Evolutionary conservation across 2,329 filamentous ascomycete genomes (phyloP), one percentile per base, ranked within the genome.

Genomic region (Paracoccidioides lutzii): DNA sequence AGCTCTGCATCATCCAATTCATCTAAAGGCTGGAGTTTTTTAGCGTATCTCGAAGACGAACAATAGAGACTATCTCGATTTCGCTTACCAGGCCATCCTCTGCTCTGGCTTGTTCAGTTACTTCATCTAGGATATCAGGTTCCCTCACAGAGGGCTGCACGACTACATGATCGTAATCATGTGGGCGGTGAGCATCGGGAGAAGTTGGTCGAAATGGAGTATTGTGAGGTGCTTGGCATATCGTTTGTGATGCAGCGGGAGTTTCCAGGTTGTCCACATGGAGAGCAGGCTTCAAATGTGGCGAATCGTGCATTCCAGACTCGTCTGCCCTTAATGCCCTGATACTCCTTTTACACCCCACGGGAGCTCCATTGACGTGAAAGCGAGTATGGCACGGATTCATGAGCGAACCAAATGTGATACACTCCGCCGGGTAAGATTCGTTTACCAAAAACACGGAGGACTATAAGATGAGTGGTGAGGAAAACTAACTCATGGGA

Each of bases 361-460:
- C 35, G 7, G 63, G 62, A 5, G 52, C 59, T 44, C 65, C 62
- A 55, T 62, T 59, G 54, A 64, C 58, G 74, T 70, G 64, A 71
- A 74, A 44, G 78, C 87, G 53, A 65, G 66, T 32, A 87, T 75
- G 57, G 66, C 71, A 70, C 4, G 79, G 75, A 59, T 87, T 81
- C 14, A 88, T 68, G 0, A 89, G 59, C 0, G 71, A 69, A 5
- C 75, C 73, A 59, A 80, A 82, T 40, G 73, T 71, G 41, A 88
- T 77, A 60, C 85, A 90, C 55, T 90, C 85, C 2, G 84, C 71
- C 0, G 84, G 80, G 62, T 85, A 91, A 0, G 76, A 72, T 51
- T 87, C 83, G 56, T 83, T 85, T 9, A 90, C 83, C 3, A 95
- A n/a, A 64, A 62, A 63, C 14, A 72, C 56, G 7, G 60, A 59